A percentile compares a stretch with the other conserved stretches of the same genome.
These are phyloP conservation scores for Gremmenia infestans DNA, from an alignment of 2,329 filamentous ascomycete species.

Conservation along the genomic window DNA sequence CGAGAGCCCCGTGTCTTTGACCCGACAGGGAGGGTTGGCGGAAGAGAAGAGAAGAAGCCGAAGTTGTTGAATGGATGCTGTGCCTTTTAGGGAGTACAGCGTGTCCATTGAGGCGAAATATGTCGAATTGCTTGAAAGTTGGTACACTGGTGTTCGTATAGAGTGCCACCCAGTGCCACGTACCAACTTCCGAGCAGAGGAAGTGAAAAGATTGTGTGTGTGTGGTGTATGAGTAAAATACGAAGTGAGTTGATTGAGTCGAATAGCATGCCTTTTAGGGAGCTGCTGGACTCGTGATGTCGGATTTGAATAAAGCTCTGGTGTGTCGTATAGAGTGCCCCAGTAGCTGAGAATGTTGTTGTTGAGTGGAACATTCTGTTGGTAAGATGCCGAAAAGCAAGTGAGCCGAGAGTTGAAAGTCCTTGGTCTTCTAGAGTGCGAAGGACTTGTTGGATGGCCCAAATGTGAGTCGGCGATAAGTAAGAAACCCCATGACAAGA, in stretches of 20 bases:
- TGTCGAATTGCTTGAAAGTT: background rate
- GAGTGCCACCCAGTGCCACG: background rate
- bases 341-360: background rate
- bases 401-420: no score
- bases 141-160: background rate
- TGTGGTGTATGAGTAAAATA: background rate
- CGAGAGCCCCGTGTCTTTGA: background rate
- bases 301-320: background rate
- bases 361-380: background rate
- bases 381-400: background rate
- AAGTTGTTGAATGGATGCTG: background rate
- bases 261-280: background rate
- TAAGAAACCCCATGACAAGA: background rate
- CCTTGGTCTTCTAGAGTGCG: no score
- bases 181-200: background rate
- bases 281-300: background rate
- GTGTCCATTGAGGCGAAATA: background rate
- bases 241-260: background rate
- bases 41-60: background rate
- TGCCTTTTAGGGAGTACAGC: background rate
- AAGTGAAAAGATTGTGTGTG: background rate
- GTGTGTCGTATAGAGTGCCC: background rate
- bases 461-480: background rate
- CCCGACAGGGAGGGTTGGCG: background rate
- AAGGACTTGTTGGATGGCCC: no score